Evolutionary conservation across 768 basidiomycete genomes (phyloP), one percentile per base, ranked within the genome.

Genomic region (Calvatia gigantea): DNA sequence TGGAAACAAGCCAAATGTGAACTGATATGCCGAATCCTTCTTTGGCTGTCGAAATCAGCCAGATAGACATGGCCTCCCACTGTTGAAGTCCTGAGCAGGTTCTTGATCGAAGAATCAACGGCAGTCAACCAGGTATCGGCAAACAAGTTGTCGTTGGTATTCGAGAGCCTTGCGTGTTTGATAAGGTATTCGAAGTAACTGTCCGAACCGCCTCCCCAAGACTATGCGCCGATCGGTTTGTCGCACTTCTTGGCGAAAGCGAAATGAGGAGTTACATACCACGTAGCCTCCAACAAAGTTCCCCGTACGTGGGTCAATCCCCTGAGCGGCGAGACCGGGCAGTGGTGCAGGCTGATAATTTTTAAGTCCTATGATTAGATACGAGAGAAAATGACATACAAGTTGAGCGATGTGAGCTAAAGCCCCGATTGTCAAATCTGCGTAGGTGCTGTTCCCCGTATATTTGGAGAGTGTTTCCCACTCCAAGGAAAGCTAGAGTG

Each of bases 171-270:
- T 2, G 89, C 73, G 53, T 75, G 80, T 64, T 91, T 91, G 75
- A 89, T 82, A 53, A 89, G 74, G 61, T 90, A 89, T 65, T 91
- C 89, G 57, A 86, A 85, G 70, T 83, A 91, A 55, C 86, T 87
- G 68, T 90, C 89, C 0, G 82, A 83, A 27, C 85, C 86, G 45
- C 83, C 89, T n/a, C 84, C 80, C 87, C 87, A 80, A 5, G 75
- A 72, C 77, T 78, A 46, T n/a, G 7, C 15, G 15, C 17, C 17
- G 11, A 12, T 11, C 39, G 6, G 46, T 41, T 49, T 21, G 28
- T 3, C 4, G 6, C 25, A 44, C n/a, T n/a, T n/a, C n/a, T 4
- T 25, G 11, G 2, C n/a, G n/a, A 15, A 29, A 15, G 29, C 17
- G 15, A 49, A 7, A 23, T n/a, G 39, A 6, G 32, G 25, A 23